Conservation (phyloP, 2,329 filamentous ascomycete species). For the Alternaria atra region DNA sequence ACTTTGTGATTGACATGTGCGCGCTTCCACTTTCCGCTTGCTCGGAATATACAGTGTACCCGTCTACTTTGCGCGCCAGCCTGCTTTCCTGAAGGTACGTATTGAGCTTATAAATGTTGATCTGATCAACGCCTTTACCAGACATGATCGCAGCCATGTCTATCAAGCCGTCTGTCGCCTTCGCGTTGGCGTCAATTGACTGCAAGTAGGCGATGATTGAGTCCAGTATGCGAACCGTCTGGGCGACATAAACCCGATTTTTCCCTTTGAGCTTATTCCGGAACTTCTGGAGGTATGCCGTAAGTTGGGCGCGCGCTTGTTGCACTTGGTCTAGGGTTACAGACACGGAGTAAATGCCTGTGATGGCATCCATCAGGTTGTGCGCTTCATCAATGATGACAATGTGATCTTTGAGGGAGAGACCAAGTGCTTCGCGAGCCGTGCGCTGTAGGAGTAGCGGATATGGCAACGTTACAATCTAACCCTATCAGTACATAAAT, state of each 20-base stretch:
- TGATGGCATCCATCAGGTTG: slow-evolving; percentile 95
- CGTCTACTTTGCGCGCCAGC: slow-evolving; percentile 91
- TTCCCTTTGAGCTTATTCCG: slow-evolving; percentile 88
- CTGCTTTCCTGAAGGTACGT: slow-evolving; percentile 92
- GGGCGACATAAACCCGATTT: slow-evolving; percentile 89
- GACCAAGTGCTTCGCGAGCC: slow-evolving; percentile 84
- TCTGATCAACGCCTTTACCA: slow-evolving; percentile 89
- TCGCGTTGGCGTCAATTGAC: slow-evolving; percentile 52
- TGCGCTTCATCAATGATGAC: slow-evolving; percentile 98
- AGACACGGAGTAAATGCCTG: slow-evolving; percentile 83
- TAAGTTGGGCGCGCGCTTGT: slow-evolving; percentile 77
- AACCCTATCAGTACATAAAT: slow-evolving; percentile 17
- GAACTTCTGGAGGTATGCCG: slow-evolving; percentile 85
- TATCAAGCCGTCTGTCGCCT: slow-evolving; percentile 70
- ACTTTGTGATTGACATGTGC: slow-evolving; percentile 18
- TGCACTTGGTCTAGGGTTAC: slow-evolving; percentile 77
- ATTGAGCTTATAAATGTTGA: slow-evolving; percentile 90
- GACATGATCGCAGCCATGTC: slow-evolving; percentile 76
- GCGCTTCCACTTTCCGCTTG: slow-evolving; percentile 50
- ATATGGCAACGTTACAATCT: slow-evolving; percentile 91
- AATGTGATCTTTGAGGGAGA: slow-evolving; percentile 86
- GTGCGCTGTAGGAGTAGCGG: slow-evolving; percentile 86
- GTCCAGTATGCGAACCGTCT: slow-evolving; percentile 83
- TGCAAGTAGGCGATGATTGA: slow-evolving; percentile 77
- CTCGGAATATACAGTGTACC: slow-evolving; percentile 75